Base-by-base conservation (phyloP, 2,329 filamentous ascomycete genomes). In the Hypoxylon sp. region DNA sequence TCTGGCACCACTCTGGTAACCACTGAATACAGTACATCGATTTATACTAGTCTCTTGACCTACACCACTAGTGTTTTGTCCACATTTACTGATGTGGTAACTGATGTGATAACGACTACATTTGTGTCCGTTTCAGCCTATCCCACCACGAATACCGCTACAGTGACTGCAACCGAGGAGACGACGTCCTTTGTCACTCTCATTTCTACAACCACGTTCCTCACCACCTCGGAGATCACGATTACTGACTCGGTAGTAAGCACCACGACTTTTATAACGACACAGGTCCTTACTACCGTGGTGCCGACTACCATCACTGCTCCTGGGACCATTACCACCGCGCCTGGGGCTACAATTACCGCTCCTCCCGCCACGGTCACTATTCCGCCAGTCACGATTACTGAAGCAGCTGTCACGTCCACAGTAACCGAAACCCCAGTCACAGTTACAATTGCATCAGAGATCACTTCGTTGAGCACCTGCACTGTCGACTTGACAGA, bases 401-500 rank as follows among this genome's bases (percentile, higher is more conserved):
- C 64, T 10, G 11, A 43, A 2, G 47, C 69, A 5, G 47, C 50
- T 2, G 57, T 49, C 28, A 59, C 61, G 37, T 17, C 37, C 17
- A 41, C 37, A 11, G 37, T 41, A 6, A 41, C 37, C 6, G 24
- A 50, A 22, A 15, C 59, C 55, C 65, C 65, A 15, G 39, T 34
- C 17, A 68, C 64, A 6, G 47, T 61, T 11, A 59, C 62, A 11
- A 52, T 37, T 28, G 28, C 26, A 72, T 56, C 74, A 2, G 68
- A 71, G 3, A 63, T 72, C 15, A 73, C 72, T 17, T 41, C 70
- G 1, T 72, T 81, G 7, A 78, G 77, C 13, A 65, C 78, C 4
- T 87, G 85, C 60, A 74, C 82, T 26, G 44, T 3, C 73, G 76
- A 1, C 82, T 84, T 28, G 2, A 80, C 81, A 1, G 80, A 80